A percentile compares a stretch with the other conserved stretches of the same genome.
Conservation (phyloP, 179 eudicot genomes). For the Gypsophila paniculata region DNA sequence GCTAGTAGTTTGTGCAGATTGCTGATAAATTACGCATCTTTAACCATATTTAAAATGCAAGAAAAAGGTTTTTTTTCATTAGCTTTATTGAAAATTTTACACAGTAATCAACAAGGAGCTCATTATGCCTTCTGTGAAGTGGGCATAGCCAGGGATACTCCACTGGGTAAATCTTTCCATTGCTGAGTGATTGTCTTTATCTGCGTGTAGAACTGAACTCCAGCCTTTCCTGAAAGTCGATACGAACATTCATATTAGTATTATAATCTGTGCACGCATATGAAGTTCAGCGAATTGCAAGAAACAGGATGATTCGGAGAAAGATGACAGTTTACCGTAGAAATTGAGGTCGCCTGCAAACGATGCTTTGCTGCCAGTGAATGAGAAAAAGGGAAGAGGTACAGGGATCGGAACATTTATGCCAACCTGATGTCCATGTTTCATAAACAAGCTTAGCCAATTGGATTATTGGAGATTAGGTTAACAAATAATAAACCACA, state of each 20-base stretch:
- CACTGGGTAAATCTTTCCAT: constrained; percentile 71
- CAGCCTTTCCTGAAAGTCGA: constrained; percentile 64
- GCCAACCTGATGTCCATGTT: constrained; percentile 57
- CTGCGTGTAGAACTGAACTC: constrained; percentile 78
- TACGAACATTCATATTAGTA: background rate
- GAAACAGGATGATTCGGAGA: background rate
- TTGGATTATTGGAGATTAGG: background rate
- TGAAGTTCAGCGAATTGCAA: background rate
- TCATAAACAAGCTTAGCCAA: constrained; percentile 2
- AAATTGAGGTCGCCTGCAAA: constrained; percentile 96
- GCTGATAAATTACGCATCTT: background rate
- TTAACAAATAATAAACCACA: background rate
- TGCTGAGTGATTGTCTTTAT: constrained; percentile 85
- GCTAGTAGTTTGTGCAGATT: background rate
- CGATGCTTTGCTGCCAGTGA: constrained; percentile 93
- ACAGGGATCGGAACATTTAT: constrained; percentile 96
- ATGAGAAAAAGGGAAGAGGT: constrained; percentile 95
- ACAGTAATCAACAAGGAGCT: background rate
- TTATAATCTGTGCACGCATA: background rate
- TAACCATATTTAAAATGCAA: background rate
- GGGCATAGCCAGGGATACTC: constrained; percentile 50
- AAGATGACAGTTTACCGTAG: constrained; percentile 50
- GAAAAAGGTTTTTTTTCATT: background rate
- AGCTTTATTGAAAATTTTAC: constrained; percentile 5
- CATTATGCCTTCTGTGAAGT: constrained; percentile 41